A percentile compares a stretch with the other conserved stretches of the same genome.
phyloP scores from a whole-genome alignment of 2,329 filamentous ascomycete genomes.

The Diaporthe ampelina region DNA sequence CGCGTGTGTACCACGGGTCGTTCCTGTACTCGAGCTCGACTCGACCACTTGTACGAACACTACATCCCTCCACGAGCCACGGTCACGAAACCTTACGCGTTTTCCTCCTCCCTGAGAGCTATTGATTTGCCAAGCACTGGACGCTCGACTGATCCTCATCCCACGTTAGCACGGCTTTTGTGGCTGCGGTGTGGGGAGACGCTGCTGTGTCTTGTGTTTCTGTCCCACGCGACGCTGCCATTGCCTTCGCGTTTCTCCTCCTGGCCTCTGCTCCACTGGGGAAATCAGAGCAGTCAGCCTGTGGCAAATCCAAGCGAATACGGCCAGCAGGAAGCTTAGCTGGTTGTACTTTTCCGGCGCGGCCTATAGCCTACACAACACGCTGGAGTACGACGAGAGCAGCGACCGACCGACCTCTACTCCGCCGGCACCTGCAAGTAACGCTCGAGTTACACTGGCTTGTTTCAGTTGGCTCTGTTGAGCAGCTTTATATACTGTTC shows the following conservation, averaged over 20 bases:
- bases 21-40: conserved; percentile 12
- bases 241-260: conserved; percentile 32
- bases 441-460: conserved; percentile 41
- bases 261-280: neutral
- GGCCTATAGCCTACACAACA: conserved; percentile 24
- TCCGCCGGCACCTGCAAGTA: conserved; percentile 38
- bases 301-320: conserved; percentile 7
- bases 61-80: neutral
- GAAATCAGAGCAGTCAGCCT: conserved; percentile 21
- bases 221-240: conserved; percentile 37
- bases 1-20: neutral
- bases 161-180: conserved; percentile 32
- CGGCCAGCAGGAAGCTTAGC: conserved; percentile 13
- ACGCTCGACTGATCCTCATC: conserved; percentile 7
- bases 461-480: conserved; percentile 42
- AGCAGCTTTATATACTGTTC: conserved; percentile 42
- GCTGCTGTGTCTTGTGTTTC: conserved; percentile 37
- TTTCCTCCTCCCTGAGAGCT: neutral
- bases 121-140: neutral
- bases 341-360: conserved; percentile 23
- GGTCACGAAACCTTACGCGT: neutral
- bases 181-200: conserved; percentile 36
- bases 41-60: conserved; percentile 13
- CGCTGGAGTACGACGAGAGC: conserved; percentile 41
- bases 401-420: conserved; percentile 38